Percentiles rank a stretch among this genome's conserved stretches.
phyloP scores from a whole-genome alignment of 805 yeast species.

The Millerago galiae region DNA sequence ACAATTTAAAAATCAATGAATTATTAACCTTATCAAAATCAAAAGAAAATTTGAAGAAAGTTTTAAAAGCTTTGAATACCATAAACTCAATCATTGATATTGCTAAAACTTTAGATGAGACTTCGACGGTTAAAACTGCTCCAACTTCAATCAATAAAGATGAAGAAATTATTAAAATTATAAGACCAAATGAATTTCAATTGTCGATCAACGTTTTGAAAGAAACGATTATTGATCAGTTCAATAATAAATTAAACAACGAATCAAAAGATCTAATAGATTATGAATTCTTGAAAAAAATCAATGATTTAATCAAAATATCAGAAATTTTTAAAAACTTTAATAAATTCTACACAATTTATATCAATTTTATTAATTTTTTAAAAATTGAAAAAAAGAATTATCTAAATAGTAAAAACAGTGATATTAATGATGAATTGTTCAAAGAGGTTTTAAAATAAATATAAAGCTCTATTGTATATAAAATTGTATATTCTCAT shows the following conservation, averaged over 20 bases:
- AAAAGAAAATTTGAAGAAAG: constrained; percentile 39
- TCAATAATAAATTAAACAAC: constrained; percentile 21
- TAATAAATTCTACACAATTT: constrained; percentile 42
- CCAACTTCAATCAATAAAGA: constrained; percentile 15
- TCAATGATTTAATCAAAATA: constrained; percentile 42
- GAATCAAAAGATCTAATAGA: constrained; percentile 27
- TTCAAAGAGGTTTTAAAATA: constrained; percentile 11
- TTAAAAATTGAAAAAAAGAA: constrained; percentile 31
- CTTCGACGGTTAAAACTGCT: constrained; percentile 11
- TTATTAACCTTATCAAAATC: constrained; percentile 39
- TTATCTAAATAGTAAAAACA: constrained; percentile 24
- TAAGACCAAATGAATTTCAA: constrained; percentile 28
- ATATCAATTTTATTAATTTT: constrained; percentile 40
- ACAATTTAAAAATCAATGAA: constrained; percentile 4
- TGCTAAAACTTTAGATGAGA: constrained; percentile 13
- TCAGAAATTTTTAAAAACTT: constrained; percentile 49
- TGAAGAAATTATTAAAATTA: constrained; percentile 12
- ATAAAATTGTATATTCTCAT: neutral
- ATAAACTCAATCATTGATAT: constrained; percentile 34
- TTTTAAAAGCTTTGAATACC: constrained; percentile 39
- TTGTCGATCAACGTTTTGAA: constrained; percentile 38
- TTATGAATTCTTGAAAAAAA: constrained; percentile 32
- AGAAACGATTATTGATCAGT: constrained; percentile 38
- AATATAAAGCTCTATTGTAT: neutral
- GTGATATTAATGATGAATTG: constrained; percentile 18